Base-by-base conservation (phyloP, 306 rosid genomes). In the Castanea mollissima region DNA sequence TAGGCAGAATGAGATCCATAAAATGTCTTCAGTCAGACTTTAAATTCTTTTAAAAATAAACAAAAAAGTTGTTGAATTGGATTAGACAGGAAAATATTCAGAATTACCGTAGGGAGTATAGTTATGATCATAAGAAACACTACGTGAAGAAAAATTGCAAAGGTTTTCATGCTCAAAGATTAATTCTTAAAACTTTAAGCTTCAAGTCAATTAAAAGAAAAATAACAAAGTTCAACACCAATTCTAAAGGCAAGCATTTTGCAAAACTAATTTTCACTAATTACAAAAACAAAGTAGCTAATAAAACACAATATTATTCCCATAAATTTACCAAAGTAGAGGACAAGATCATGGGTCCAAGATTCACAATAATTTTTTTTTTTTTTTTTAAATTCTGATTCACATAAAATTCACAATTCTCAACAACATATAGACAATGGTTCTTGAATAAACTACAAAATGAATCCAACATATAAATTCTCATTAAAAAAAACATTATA, bases 1-100 rank as follows among this genome's bases (percentile, higher is more conserved):
- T 95, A 76, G 27, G 34, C 27, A 75, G 20, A 27, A 70, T 29
- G 74, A 60, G 79, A 78, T 19, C 44, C 38, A 75, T 69, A 60
- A 19, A 67, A 38, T 18, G 57, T 20, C 63, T 18, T 69, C 67
- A 81, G 69, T 10, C 20, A 62, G n/a, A 41, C 5, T 62, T 18
- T 56, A 31, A 71, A 49, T 55, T 75, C 8, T 38, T 7, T 8
- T 0, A 23, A 52, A 54, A 73, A 44, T 20, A 31, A 65, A 41
- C 6, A 21, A 20, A 55, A 18, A 70, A 19, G 9, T 18, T 2
- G 46, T 5, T 29, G 34, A 29, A 29, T 64, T 64, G 3, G 5
- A 16, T 29, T 16, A 64, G 70, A 64, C 20, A 3, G 51, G 51
- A 9, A 67, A 67, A 32, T 8, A 34, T 14, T 4, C 25, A 7